phyloP scores from a whole-genome alignment of 176 grass and related monocot species.

The Puya raimondii region DNA sequence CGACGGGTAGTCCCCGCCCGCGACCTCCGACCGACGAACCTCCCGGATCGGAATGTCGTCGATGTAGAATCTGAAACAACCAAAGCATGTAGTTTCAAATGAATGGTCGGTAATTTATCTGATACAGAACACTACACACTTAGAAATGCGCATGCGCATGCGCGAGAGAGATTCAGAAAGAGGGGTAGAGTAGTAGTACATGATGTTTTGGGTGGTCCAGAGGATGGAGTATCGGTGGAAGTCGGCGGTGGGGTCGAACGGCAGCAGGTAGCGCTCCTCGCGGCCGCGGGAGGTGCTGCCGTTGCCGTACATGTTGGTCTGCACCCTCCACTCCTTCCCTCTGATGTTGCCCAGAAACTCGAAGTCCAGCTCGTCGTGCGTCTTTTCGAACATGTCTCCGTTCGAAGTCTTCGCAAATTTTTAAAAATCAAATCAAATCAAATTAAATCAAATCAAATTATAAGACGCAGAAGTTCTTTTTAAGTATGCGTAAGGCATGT shows the following conservation, averaged over 20 bases:
- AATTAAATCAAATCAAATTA: background rate
- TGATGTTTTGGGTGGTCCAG: conserved; percentile 37
- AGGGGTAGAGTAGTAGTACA: background rate
- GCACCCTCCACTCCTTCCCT: conserved; percentile 65
- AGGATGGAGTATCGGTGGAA: conserved; percentile 97
- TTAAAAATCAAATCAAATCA: background rate
- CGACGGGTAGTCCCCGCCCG: conserved; percentile 61
- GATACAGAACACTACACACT: background rate
- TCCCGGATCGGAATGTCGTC: conserved; percentile 71
- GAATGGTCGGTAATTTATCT: no score
- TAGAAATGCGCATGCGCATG: background rate
- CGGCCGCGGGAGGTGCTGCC: conserved; percentile 62
- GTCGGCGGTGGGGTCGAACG: conserved; percentile 74
- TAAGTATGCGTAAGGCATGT: background rate
- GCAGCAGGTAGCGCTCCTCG: conserved; percentile 71
- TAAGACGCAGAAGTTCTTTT: background rate
- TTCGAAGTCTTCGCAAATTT: conserved; percentile 42
- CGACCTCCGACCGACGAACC: conserved; percentile 28
- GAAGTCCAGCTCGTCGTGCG: conserved; percentile 83
- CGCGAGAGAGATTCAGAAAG: background rate
- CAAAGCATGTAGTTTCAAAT: background rate
- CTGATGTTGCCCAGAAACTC: conserved; percentile 85
- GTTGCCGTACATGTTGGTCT: conserved; percentile 89
- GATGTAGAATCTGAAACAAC: conserved; percentile 41
- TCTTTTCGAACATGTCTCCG: conserved; percentile 70